Base-by-base conservation (phyloP, 208 protist genomes). In the Wallacemonas sp. region DNA sequence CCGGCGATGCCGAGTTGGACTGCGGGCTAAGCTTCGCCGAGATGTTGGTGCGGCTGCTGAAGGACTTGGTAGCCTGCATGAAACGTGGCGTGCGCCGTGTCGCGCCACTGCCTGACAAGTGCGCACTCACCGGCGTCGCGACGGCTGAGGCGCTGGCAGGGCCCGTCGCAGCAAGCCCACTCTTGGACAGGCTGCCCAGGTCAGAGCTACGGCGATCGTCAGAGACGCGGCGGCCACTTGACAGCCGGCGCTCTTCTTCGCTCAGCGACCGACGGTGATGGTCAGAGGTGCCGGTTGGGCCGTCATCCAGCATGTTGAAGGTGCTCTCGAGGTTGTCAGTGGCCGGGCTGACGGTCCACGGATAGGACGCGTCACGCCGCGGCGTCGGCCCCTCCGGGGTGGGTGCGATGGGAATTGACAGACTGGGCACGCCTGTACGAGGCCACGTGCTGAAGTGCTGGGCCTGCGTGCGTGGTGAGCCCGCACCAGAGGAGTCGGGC, bases 31-130 rank as follows among this genome's bases (percentile, higher is more conserved):
- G n/a, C 14, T 39, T 55, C 3, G 57, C 47, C 1, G 46, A 54
- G 14, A 32, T 30, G 41, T 48, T 74, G 4, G 54, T 44, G 32
- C 79, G 69, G 8, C 55, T 70, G 11, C 49, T 32, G 29, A 76
- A 56, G 27, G 79, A 64, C 65, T 70, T 60, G 4, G 79, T 85
- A 1, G 70, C n/a, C 34, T 71, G 67, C 79, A 85, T 85, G 54
- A 73, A 85, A 19, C 74, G 69, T 16, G 70, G 79, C 19, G 60
- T 76, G 12, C 52, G 44, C 2, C 30, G n/a, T 8, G n/a, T 21
- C 32, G 52, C 4, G 32, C 26, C 52, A 12, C 16, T 19, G 5
- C 30, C 26, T 6, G 30, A 33, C 4, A 58, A n/a, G 32, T 58
- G 52, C 19, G 52, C 52, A n/a, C 52, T 58, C 11, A 17, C 4